Base-by-base conservation (phyloP, 192 early-diverging fungal species). In the Entophlyctis helioformis region DNA sequence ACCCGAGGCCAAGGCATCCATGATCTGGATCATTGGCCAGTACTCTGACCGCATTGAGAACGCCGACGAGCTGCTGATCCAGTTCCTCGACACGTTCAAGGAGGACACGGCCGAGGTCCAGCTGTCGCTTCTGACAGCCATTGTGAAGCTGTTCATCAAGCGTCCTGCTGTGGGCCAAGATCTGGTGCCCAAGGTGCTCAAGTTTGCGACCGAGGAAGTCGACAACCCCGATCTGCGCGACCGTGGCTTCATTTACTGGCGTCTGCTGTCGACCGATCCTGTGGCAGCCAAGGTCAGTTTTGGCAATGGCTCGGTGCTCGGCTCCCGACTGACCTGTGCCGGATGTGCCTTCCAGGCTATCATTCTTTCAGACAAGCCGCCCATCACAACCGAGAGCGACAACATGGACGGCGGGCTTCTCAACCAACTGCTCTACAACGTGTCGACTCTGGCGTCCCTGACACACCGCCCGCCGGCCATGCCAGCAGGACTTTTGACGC, bases 21-120 rank as follows among this genome's bases (percentile, higher is more conserved):
- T 97, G 84, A 89, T 98, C 42, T 98, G 96, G 96, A 96, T 98
- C 44, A 84, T 98, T 59, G 96, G 96, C 1, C 89, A 98, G 66
- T 97, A 98, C 58, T 84, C 93, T 6, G 91, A 94, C 56, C 67
- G 92, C 25, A 98, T 98, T 52, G 93, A 93, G 37, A 96, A 96
- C 63, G 84, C 96, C 3, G 83, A 91, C 63, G 87, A 84, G 43
- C 62, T 97, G 18, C 66, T 98, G 31, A 83, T 78, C 9, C 74
- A 71, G 41, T 98, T 97, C 61, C 54, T 96, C 24, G 90, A 89
- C 35, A 80, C 74, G 3, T 92, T 96, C 50, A 63, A 87, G 57
- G 89, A 95, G 19, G 95, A 98, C 46, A 56, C 57, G 19, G 38
- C 63, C 3, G 78, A 92, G 50, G 91, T 97, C 0, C 96, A 98